Conservation (phyloP, 768 basidiomycete genomes). For the Auriscalpium vulgare region DNA sequence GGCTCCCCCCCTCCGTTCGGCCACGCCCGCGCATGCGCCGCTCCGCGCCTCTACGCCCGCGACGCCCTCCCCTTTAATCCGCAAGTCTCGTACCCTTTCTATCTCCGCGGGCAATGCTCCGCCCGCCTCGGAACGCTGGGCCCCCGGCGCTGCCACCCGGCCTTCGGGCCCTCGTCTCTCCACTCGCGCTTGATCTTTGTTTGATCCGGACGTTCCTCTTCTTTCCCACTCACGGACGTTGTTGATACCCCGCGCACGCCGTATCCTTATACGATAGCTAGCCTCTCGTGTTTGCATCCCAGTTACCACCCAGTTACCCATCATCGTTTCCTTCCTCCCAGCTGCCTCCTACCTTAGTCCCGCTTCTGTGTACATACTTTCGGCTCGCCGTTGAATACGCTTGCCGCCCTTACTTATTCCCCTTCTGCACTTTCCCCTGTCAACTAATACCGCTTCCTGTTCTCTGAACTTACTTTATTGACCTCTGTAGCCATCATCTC, state of each 20-base stretch:
- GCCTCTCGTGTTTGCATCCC: slow-evolving; percentile 2
- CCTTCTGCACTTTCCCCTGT: slow-evolving; percentile 7
- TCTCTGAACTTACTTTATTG: slow-evolving; percentile 5
- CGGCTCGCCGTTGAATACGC: slow-evolving; percentile 5
- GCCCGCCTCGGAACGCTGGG: not conserved
- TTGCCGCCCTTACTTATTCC: slow-evolving; percentile 16
- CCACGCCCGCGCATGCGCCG: not conserved
- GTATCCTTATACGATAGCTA: slow-evolving; percentile 16
- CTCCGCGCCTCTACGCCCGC: slow-evolving; percentile 11
- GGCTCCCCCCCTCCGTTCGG: not conserved
- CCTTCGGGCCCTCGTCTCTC: slow-evolving; percentile 13
- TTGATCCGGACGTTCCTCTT: slow-evolving; percentile 9
- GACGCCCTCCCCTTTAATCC: slow-evolving; percentile 6
- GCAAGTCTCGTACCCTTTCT: slow-evolving; percentile 15
- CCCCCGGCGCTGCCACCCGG: slow-evolving; percentile 1
- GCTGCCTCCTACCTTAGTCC: slow-evolving; percentile 12
- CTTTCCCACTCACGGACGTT: slow-evolving; percentile 7
- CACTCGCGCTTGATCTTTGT: slow-evolving; percentile 1
- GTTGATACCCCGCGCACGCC: slow-evolving; percentile 14
- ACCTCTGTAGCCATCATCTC: slow-evolving; percentile 13
- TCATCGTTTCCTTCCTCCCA: not conserved
- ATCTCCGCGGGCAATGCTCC: slow-evolving; percentile 1
- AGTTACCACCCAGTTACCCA: not conserved
- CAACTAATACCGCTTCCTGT: slow-evolving; percentile 10
- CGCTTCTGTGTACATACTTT: slow-evolving; percentile 11